phyloP scores from a whole-genome alignment of 371 early-diverging fungal species.

The Mucor racemosus region DNA sequence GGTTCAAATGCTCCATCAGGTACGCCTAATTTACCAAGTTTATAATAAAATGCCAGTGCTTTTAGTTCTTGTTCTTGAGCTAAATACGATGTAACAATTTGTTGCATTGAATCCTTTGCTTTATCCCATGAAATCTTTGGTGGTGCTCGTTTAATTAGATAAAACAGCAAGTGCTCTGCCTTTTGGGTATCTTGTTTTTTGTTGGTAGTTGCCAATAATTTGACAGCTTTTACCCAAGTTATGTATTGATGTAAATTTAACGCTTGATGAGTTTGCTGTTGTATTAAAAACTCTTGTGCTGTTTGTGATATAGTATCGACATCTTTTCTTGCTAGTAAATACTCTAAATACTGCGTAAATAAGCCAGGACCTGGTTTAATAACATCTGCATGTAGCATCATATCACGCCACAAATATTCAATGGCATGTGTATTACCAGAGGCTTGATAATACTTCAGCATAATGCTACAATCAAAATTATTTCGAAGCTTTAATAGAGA shows the following conservation, averaged over 20 bases:
- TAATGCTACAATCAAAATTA: conserved; percentile 39
- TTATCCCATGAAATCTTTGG: conserved; percentile 16
- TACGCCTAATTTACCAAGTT: conserved; percentile 22
- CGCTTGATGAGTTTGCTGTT: neutral
- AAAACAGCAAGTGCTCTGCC: conserved; percentile 22
- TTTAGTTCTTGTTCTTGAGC: conserved; percentile 31
- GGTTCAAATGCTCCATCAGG: conserved; percentile 23
- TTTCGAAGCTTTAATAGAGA: conserved; percentile 24
- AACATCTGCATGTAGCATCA: conserved; percentile 28
- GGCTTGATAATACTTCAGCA: conserved; percentile 35
- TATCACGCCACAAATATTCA: conserved; percentile 48
- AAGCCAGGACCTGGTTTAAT: conserved; percentile 33
- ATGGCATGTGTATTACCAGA: conserved; percentile 38
- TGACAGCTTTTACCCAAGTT: conserved; percentile 21
- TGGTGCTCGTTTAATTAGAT: conserved; percentile 22
- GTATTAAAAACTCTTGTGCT: conserved; percentile 1
- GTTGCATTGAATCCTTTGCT: conserved; percentile 18
- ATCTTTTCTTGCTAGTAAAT: conserved; percentile 17
- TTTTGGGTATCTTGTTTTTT: neutral
- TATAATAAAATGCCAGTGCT: conserved; percentile 31
- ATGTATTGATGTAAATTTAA: conserved; percentile 20
- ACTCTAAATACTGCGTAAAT: conserved; percentile 38
- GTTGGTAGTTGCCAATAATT: neutral
- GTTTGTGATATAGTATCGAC: conserved; percentile 7
- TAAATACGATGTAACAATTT: conserved; percentile 26